phyloP scores from a whole-genome alignment of 164 flowering plant species.

The Magnolia changhungtana region DNA sequence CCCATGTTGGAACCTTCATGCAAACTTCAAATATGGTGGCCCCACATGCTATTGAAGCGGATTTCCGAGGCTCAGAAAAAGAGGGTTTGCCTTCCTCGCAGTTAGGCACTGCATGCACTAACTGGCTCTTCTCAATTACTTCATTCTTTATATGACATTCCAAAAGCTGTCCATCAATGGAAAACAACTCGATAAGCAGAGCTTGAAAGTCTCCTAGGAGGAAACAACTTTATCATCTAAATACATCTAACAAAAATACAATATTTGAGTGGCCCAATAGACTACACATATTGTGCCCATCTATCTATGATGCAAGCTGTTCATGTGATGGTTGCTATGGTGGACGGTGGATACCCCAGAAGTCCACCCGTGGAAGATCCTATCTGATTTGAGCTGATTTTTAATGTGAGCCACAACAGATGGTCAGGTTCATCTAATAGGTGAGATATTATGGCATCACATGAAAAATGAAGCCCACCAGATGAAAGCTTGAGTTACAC shows the following conservation, averaged over 20 bases:
- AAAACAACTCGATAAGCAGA: not conserved
- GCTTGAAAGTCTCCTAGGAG: not conserved
- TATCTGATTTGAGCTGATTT: no score
- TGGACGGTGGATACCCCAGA: no score
- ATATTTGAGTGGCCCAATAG: not conserved
- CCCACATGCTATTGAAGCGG: constrained; percentile 84
- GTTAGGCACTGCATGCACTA: constrained; percentile 55
- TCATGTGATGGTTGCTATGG: not conserved
- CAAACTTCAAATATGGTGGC: constrained; percentile 83
- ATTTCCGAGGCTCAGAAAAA: constrained; percentile 62
- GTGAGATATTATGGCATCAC: not conserved
- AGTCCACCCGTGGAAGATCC: no score
- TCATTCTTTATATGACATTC: constrained; percentile 88
- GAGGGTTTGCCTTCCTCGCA: constrained; percentile 46
- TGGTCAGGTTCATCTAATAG: not conserved
- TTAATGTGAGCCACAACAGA: not conserved
- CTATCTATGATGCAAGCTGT: not conserved
- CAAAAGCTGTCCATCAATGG: constrained; percentile 43
- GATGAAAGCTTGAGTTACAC: no score
- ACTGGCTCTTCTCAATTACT: constrained; percentile 66
- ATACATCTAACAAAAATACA: not conserved
- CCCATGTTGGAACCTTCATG: constrained; percentile 89
- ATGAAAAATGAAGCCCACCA: no score
- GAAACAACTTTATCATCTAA: no score
- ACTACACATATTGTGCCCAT: not conserved